Conservation (phyloP, 345 rosid genomes). For the Sonneratia caseolaris region DNA sequence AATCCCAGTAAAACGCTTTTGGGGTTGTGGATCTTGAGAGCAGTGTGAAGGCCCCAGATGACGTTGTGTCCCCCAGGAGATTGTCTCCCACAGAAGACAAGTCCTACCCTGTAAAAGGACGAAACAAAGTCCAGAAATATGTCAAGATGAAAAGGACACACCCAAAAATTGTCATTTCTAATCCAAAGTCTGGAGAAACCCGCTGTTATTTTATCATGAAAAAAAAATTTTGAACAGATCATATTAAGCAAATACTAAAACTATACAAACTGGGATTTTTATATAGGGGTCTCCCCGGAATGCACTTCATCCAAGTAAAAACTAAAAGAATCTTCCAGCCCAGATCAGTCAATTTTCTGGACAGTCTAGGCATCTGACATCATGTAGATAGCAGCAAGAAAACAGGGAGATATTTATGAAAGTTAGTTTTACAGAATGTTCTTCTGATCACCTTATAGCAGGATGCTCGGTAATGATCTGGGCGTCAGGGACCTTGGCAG, state of each 20-base stretch:
- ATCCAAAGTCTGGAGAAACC: background rate
- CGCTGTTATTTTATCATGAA: background rate
- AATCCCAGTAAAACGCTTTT: slow-evolving; percentile 68
- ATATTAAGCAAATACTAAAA: background rate
- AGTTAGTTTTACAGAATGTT: background rate
- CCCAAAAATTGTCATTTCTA: background rate
- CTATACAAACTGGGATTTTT: too few relatives aligned
- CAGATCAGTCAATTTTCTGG: background rate
- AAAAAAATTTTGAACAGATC: background rate
- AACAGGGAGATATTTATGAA: background rate
- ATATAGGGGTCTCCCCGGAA: too few relatives aligned
- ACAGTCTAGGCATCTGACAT: background rate
- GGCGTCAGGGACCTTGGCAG: slow-evolving; percentile 86
- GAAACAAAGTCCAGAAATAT: background rate
- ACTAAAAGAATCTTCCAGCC: too few relatives aligned
- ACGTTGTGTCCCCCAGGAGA: slow-evolving; percentile 99
- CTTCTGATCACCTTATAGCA: slow-evolving; percentile 36
- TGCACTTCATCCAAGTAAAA: too few relatives aligned
- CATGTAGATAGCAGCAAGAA: background rate
- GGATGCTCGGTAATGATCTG: slow-evolving; percentile 87
- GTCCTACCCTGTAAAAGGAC: slow-evolving; percentile 54
- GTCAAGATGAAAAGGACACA: too few relatives aligned
- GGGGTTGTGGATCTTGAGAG: slow-evolving; percentile 76
- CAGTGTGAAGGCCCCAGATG: slow-evolving; percentile 77
- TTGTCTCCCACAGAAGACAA: slow-evolving; percentile 93